Percentiles rank a stretch among this genome's conserved stretches.
Conservation (phyloP, 2,329 filamentous ascomycete species). For the Fusarium nematophilum region DNA sequence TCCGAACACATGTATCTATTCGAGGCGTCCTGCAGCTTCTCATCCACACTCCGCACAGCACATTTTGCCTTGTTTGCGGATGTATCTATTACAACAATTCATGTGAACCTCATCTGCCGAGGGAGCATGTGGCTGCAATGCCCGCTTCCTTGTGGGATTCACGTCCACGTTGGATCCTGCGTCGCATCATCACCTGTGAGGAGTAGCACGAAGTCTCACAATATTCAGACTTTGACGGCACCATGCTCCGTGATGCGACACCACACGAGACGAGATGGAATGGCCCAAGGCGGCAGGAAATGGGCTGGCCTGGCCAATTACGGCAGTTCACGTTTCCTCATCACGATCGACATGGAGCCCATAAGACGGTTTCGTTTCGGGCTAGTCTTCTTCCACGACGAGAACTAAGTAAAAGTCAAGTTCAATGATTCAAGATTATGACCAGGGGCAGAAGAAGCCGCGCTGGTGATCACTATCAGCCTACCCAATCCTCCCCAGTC, state of each 20-base stretch:
- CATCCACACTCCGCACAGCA: not conserved
- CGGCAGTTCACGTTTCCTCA: constrained; percentile 32
- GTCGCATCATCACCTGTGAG: too few relatives aligned
- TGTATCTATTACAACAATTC: not conserved
- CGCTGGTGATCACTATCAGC: constrained; percentile 15
- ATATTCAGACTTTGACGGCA: not conserved
- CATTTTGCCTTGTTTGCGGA: not conserved
- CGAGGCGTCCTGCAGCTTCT: not conserved
- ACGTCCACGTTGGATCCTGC: too few relatives aligned
- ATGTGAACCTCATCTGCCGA: not conserved
- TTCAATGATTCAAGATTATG: constrained; percentile 19
- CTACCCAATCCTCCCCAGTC: constrained; percentile 5
- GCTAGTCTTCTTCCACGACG: constrained; percentile 5
- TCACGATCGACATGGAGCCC: constrained; percentile 35
- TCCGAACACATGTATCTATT: not conserved
- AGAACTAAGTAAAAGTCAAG: not conserved
- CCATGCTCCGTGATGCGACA: constrained; percentile 5
- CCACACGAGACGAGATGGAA: not conserved
- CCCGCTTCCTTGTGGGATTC: too few relatives aligned
- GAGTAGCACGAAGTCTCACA: not conserved
- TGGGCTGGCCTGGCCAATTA: constrained; percentile 28
- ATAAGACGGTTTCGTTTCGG: constrained; percentile 32
- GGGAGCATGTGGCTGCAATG: not conserved
- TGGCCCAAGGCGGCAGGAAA: constrained; percentile 16
- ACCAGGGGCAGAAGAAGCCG: constrained; percentile 8